Conservation (phyloP, 257 asterid species). For the Solanum pimpinellifolium region DNA sequence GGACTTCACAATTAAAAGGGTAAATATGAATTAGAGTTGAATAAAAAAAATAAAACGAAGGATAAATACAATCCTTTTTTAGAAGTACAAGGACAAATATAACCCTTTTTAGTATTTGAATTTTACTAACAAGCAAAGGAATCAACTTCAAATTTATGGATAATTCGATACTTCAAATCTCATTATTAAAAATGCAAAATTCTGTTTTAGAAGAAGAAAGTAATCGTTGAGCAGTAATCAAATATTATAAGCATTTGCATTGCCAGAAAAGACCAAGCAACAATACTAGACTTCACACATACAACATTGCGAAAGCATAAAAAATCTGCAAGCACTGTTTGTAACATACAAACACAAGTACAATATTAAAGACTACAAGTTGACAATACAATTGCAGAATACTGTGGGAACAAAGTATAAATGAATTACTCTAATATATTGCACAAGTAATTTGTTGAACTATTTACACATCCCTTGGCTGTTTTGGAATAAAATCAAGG, state of each 20-base stretch:
- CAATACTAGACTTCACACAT: background rate
- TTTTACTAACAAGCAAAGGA: background rate
- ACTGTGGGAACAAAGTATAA: background rate
- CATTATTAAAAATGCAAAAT: background rate
- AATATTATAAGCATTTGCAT: background rate
- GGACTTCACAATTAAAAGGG: too few species aligned
- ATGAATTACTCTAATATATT: background rate
- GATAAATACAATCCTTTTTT: too few species aligned
- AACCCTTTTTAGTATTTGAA: too few species aligned
- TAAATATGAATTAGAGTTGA: too few species aligned
- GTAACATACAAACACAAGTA: background rate
- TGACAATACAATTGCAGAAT: background rate
- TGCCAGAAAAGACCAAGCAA: background rate
- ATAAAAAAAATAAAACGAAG: too few species aligned
- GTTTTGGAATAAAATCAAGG: background rate
- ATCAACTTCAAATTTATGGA: background rate
- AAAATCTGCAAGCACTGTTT: background rate
- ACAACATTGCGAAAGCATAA: background rate
- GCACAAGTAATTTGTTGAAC: background rate
- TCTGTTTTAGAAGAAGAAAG: background rate
- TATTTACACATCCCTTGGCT: background rate
- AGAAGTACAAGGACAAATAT: too few species aligned
- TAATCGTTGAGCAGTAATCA: background rate
- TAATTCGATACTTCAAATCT: background rate
- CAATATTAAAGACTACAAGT: background rate